phyloP scores from a whole-genome alignment of 1,139 yeast genomes.

The Trichomonascaceae sp. region DNA sequence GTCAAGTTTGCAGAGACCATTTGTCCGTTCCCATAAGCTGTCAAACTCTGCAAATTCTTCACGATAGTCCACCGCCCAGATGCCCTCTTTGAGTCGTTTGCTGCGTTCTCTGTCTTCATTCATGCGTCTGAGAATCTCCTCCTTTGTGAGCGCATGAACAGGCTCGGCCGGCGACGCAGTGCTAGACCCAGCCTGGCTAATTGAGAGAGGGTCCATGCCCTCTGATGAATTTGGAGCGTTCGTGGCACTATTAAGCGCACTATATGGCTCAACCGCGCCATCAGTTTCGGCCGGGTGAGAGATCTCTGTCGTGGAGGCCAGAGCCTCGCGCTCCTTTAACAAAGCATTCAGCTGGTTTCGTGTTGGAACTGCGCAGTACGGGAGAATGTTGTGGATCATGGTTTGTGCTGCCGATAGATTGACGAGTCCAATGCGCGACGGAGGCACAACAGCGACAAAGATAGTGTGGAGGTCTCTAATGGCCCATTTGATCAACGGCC shows the following conservation, averaged over 20 bases:
- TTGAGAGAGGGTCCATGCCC: not conserved
- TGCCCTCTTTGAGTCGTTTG: conserved; percentile 60
- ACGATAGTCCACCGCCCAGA: conserved; percentile 52
- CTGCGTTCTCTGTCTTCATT: conserved; percentile 82
- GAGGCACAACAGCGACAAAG: conserved; percentile 39
- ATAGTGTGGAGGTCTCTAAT: conserved; percentile 40
- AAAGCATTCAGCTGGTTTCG: conserved; percentile 3
- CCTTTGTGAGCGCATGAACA: conserved; percentile 16
- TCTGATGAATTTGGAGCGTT: not conserved
- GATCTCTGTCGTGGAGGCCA: conserved; percentile 3
- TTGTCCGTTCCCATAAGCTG: conserved; percentile 36
- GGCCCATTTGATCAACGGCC: conserved; percentile 7
- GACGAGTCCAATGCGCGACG: conserved; percentile 31
- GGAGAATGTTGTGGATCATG: conserved; percentile 11
- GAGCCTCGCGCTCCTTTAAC: conserved; percentile 1
- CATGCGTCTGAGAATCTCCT: conserved; percentile 59
- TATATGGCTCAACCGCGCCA: not conserved
- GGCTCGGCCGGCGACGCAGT: conserved; percentile 1
- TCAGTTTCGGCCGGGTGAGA: too few relatives aligned
- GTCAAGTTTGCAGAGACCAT: conserved; percentile 34
- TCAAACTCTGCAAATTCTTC: conserved; percentile 45
- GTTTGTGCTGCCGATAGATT: conserved; percentile 31
- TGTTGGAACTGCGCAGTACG: conserved; percentile 10
- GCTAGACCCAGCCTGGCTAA: not conserved
- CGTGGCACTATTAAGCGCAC: not conserved